phyloP scores from a whole-genome alignment of 129 eudicot species.

The Artemisia argyi region DNA sequence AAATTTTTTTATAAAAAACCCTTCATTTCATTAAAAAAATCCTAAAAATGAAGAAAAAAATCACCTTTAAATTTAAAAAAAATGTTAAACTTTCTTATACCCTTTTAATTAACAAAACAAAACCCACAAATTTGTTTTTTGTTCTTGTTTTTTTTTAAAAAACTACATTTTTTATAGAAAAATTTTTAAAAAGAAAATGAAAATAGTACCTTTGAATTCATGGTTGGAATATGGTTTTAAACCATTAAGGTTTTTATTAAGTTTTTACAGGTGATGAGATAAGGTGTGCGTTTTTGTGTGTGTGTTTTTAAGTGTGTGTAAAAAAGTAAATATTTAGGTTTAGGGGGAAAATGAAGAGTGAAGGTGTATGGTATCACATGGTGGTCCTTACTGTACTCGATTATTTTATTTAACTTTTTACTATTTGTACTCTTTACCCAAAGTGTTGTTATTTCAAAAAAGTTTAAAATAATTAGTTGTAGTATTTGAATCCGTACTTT shows the following conservation, averaged over 20 bases:
- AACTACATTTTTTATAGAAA: not conserved
- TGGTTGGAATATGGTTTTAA: slow-evolving; percentile 21
- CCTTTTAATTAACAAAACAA: not conserved
- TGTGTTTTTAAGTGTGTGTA: slow-evolving; percentile 20
- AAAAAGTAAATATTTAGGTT: slow-evolving; percentile 30
- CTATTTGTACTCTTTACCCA: not conserved
- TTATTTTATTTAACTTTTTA: slow-evolving; percentile 14
- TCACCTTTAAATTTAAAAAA: too few species aligned
- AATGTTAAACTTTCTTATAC: too few species aligned
- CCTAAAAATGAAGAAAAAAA: too few species aligned
- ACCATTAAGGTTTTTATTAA: slow-evolving; percentile 19
- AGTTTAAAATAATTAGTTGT: too few species aligned
- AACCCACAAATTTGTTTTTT: not conserved
- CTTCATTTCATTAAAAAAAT: too few species aligned
- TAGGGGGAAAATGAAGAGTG: slow-evolving; percentile 28
- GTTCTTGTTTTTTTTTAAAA: too few species aligned
- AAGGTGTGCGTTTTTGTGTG: not conserved
- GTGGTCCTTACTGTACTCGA: slow-evolving; percentile 38
- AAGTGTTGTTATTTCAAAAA: not conserved
- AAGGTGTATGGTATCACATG: slow-evolving; percentile 35
- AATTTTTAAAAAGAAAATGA: not conserved
- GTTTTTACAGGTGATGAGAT: not conserved
- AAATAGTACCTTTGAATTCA: slow-evolving; percentile 27
- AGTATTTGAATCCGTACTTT: too few species aligned
- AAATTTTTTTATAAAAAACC: too few species aligned